These are phyloP conservation scores for Fusarium domesticum DNA, from an alignment of 2,329 filamentous ascomycete genomes.

Conservation along the genomic window DNA sequence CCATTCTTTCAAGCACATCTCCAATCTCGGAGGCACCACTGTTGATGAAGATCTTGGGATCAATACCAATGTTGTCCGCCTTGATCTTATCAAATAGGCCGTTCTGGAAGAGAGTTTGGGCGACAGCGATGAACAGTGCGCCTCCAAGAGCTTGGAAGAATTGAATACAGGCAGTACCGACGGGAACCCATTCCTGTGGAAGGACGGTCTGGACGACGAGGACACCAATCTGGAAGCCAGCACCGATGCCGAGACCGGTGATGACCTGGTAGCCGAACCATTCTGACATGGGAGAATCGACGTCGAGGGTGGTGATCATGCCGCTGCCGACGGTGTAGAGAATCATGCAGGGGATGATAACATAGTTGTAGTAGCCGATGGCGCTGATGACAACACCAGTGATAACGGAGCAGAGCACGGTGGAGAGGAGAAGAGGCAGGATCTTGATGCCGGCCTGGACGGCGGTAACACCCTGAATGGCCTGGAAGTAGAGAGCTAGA, in stretches of 20 bases:
- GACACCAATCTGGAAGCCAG: conserved; percentile 47
- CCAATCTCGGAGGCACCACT: conserved; percentile 51
- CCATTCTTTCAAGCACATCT: conserved; percentile 41
- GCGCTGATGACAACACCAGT: conserved; percentile 42
- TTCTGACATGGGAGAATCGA: conserved; percentile 43
- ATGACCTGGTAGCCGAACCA: conserved; percentile 61
- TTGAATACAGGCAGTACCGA: conserved; percentile 50
- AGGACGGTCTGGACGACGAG: conserved; percentile 53
- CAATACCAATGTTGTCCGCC: conserved; percentile 43
- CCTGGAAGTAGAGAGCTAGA: conserved; percentile 51
- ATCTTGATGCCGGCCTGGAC: conserved; percentile 54
- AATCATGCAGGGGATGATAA: conserved; percentile 42
- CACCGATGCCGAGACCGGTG: conserved; percentile 51
- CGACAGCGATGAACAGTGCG: conserved; percentile 62
- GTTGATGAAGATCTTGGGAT: conserved; percentile 48
- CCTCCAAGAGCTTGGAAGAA: conserved; percentile 67
- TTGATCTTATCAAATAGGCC: conserved; percentile 53
- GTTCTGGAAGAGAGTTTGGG: conserved; percentile 66
- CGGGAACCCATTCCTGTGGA: conserved; percentile 46
- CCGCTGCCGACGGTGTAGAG: conserved; percentile 48
- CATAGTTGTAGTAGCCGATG: conserved; percentile 41
- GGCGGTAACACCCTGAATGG: conserved; percentile 50
- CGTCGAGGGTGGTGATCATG: conserved; percentile 52
- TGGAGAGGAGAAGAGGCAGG: conserved; percentile 51
- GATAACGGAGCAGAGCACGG: conserved; percentile 46